Evolutionary conservation across 1,139 yeast genomes (phyloP), one percentile per base, ranked within the genome.

Genomic region (Nadsonia starkeyi-henricii): DNA sequence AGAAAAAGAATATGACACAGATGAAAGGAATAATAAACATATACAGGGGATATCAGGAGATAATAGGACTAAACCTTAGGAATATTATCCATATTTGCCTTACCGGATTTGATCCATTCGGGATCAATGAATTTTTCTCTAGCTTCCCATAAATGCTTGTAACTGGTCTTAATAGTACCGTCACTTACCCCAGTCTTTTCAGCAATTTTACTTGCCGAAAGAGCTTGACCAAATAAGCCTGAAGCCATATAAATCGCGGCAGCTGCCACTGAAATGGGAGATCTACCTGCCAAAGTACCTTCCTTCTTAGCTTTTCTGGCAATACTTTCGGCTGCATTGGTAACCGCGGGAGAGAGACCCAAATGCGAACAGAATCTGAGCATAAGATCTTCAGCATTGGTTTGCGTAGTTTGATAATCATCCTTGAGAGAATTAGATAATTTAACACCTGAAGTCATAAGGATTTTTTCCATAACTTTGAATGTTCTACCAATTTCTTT

Each of bases 181-280:
- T 91, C 98, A 60, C 95, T 85, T 20, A 91, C 98, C 55, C 96
- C 98, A n/a, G 96, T 79, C 58, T 85, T 85, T 57, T 88, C 96
- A 8, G 95, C 85, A 51, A 91, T 89, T 61, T 79, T 83, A 2
- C 84, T 70, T 1, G 96, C 93, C 8, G 85, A 71, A 37, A 71
- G 62, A 21, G 63, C 65, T 50, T 71, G 80, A 41, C 85, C 85
- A 65, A 89, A 89, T 21, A 91, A 70, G 17, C 85, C 70, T 4
- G 93, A 84, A 3, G 96, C 88, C 85, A 91, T 82, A 67, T 89
- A 91, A 48, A 91, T 91, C 2, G 94, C 95, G 0, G 97, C 94
- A 7, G 97, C 97, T 0, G 98, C 97, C 60, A 91, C 86, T 41
- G 98, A 91, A 47, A 91, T 89, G 33, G 98, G 98, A 1, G 96